Percentiles rank a stretch among this genome's conserved stretches.
phyloP scores from a whole-genome alignment of 2,329 filamentous ascomycete species.

The Exserohilum rostratum region DNA sequence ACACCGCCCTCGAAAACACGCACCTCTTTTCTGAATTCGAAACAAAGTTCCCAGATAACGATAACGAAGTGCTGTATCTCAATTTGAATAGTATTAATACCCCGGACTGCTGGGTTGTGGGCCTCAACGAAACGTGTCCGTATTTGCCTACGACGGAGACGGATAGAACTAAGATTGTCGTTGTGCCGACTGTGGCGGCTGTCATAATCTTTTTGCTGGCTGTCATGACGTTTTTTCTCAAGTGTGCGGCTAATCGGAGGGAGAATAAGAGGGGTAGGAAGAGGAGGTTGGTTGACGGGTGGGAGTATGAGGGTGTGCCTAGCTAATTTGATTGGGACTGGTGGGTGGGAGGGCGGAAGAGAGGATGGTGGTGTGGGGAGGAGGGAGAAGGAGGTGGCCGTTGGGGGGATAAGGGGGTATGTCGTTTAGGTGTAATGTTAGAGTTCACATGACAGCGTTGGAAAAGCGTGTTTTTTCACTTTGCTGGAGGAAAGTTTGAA shows the following conservation, averaged over 20 bases:
- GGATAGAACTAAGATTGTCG: constrained; percentile 55
- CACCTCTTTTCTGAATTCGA: constrained; percentile 57
- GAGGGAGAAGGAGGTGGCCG: too few relatives aligned
- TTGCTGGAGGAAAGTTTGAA: too few relatives aligned
- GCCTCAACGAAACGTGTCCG: constrained; percentile 63
- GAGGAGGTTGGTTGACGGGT: constrained; percentile 57
- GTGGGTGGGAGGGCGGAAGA: too few relatives aligned
- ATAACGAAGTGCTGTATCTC: constrained; percentile 56
- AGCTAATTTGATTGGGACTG: constrained; percentile 30
- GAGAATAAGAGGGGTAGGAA: constrained; percentile 59
- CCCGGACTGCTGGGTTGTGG: constrained; percentile 65
- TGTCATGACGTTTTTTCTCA: constrained; percentile 66
- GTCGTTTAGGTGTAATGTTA: too few relatives aligned
- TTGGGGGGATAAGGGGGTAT: too few relatives aligned
- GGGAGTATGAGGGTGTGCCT: constrained; percentile 73
- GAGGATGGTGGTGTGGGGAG: too few relatives aligned
- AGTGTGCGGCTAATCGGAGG: constrained; percentile 66
- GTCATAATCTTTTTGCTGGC: constrained; percentile 68
- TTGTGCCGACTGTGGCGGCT: constrained; percentile 67
- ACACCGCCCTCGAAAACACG: constrained; percentile 67
- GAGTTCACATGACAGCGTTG: too few relatives aligned
- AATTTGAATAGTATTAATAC: constrained; percentile 66
- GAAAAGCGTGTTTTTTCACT: too few relatives aligned
- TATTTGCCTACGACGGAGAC: constrained; percentile 57
- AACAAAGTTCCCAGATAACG: too few relatives aligned